These are phyloP conservation scores for Paramecium sexaurelia DNA, from an alignment of 73 alveolate genomes.

Conservation along the genomic window DNA sequence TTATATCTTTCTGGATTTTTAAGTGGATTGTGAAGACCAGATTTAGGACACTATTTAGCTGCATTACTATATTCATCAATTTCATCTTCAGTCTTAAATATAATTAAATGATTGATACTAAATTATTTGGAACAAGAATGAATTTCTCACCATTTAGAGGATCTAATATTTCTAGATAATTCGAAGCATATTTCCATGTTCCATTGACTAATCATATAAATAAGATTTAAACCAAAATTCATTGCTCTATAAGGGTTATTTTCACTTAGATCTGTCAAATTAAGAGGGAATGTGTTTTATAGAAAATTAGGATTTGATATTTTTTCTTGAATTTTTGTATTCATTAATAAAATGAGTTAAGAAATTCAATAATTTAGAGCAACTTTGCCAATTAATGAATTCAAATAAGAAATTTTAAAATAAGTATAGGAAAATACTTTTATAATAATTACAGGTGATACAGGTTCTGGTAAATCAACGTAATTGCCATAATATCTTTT, in stretches of 20 bases:
- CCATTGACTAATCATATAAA: slow-evolving; percentile 70
- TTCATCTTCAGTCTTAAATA: slow-evolving; percentile 66
- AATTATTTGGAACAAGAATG: slow-evolving; percentile 70
- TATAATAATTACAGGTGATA: slow-evolving; percentile 75
- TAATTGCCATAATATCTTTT: slow-evolving; percentile 72
- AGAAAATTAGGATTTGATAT: not conserved
- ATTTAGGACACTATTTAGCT: slow-evolving; percentile 72
- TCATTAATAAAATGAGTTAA: not conserved
- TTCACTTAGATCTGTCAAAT: not conserved
- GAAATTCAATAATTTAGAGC: slow-evolving; percentile 55
- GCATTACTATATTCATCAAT: slow-evolving; percentile 66
- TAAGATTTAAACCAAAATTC: not conserved
- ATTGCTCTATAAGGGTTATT: not conserved
- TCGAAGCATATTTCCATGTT: slow-evolving; percentile 73
- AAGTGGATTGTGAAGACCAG: slow-evolving; percentile 95
- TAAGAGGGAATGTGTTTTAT: not conserved
- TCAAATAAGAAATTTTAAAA: slow-evolving; percentile 56
- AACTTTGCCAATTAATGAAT: slow-evolving; percentile 60
- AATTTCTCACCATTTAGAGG: slow-evolving; percentile 87
- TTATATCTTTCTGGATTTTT: slow-evolving; percentile 90
- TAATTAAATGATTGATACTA: not conserved
- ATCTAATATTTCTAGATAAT: slow-evolving; percentile 71
- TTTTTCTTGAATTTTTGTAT: not conserved
- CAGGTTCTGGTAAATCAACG: slow-evolving; percentile 87
- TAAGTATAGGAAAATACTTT: slow-evolving; percentile 12